Evolutionary conservation across 768 basidiomycete species (phyloP).

Genomic region (Pulveroboletus frians): DNA sequence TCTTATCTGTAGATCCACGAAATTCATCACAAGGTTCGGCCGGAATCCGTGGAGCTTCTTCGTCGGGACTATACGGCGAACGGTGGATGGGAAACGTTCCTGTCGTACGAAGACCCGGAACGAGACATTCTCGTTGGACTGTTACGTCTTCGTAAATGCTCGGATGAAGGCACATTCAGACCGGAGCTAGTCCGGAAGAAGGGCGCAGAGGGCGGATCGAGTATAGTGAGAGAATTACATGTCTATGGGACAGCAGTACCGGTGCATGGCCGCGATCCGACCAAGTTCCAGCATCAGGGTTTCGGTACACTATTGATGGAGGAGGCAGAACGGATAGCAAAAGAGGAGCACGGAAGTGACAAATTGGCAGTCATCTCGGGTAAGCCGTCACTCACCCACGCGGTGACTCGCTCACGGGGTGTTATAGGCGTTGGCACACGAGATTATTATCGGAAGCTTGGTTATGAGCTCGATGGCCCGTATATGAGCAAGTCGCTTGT

Average conservation of each 20-base stretch:
- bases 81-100: conserved; percentile 99
- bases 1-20: conserved; percentile 73
- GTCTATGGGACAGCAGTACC: conserved; percentile 98
- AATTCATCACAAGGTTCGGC: conserved; percentile 96
- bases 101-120: conserved; percentile 98
- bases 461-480: conserved; percentile 92
- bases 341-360: conserved; percentile 93
- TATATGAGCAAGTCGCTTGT: conserved; percentile 91
- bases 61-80: conserved; percentile 95
- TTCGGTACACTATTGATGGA: conserved; percentile 98
- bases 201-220: conserved; percentile 72
- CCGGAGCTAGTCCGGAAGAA: conserved; percentile 77
- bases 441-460: conserved; percentile 92
- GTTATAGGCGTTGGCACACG: conserved; percentile 84
- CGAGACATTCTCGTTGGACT: conserved; percentile 94
- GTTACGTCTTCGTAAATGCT: conserved; percentile 88
- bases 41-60: conserved; percentile 91
- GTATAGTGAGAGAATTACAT: conserved; percentile 93
- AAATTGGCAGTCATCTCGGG: conserved; percentile 98
- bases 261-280: conserved; percentile 95
- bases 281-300: conserved; percentile 96
- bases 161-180: conserved; percentile 94
- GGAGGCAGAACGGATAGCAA: conserved; percentile 95
- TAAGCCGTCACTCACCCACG: conserved; percentile 29
- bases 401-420: neutral